Evolutionary conservation across 495 filamentous ascomycete genomes (phyloP).

Genomic region (Delitschia confertaspora): DNA sequence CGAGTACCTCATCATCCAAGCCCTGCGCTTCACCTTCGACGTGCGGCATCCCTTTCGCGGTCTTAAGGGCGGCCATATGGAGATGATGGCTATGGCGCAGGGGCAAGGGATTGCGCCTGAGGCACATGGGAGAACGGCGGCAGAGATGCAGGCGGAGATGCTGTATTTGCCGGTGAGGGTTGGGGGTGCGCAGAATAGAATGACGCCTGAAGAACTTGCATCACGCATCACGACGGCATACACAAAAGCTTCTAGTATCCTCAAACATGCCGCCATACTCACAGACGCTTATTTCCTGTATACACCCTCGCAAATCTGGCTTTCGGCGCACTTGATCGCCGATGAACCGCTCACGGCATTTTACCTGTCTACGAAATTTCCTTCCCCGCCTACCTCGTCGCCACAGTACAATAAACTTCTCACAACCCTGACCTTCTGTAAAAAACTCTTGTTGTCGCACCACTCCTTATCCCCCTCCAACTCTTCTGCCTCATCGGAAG

Average conservation of each 20-base stretch:
- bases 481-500: constrained; percentile 30
- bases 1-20: constrained; percentile 86
- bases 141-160: constrained; percentile 36
- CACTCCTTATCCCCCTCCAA: constrained; percentile 29
- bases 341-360: constrained; percentile 63
- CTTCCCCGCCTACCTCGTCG: not conserved
- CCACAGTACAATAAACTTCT: constrained; percentile 34
- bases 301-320: constrained; percentile 88
- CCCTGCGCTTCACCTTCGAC: constrained; percentile 87
- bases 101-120: constrained; percentile 42
- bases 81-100: constrained; percentile 56
- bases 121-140: constrained; percentile 33
- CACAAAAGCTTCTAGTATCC: constrained; percentile 54
- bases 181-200: constrained; percentile 13
- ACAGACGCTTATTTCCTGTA: constrained; percentile 95
- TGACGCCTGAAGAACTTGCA: constrained; percentile 21
- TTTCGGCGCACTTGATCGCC: constrained; percentile 64
- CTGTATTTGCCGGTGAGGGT: constrained; percentile 20
- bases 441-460: constrained; percentile 30
- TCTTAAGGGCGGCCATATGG: constrained; percentile 76
- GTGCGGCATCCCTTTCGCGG: constrained; percentile 85
- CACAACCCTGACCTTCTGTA: constrained; percentile 39
- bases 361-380: constrained; percentile 66
- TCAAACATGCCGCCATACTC: constrained; percentile 71
- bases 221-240: constrained; percentile 60